A percentile compares a stretch with the other conserved stretches of the same genome.
These are phyloP conservation scores for Fragilariopsis cylindrus DNA, from an alignment of 108 stramenopile species.

Conservation along the genomic window DNA sequence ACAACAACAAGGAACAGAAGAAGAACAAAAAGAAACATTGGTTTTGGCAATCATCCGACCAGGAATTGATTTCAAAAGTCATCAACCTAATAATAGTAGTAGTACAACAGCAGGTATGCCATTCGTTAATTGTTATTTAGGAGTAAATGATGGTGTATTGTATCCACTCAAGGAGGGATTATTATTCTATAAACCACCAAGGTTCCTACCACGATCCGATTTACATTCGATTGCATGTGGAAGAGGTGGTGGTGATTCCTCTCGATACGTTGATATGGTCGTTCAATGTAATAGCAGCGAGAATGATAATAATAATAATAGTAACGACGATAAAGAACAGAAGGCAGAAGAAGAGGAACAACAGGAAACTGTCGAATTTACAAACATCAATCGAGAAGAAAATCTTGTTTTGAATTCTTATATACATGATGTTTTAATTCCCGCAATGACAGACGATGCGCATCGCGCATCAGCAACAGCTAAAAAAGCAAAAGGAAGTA, in stretches of 20 bases:
- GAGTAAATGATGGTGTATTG: conserved; percentile 75
- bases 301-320: conserved; percentile 12
- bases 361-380: conserved; percentile 57
- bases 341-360: conserved; percentile 45
- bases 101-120: conserved; percentile 77
- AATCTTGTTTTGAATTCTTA: conserved; percentile 61
- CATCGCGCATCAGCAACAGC: background rate
- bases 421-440: conserved; percentile 69
- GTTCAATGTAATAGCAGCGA: conserved; percentile 19
- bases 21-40: background rate
- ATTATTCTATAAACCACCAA: conserved; percentile 80
- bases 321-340: conserved; percentile 12
- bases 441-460: conserved; percentile 68
- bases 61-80: conserved; percentile 39
- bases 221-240: conserved; percentile 73
- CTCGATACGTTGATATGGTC: conserved; percentile 73
- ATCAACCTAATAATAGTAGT: conserved; percentile 32
- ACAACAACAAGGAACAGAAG: background rate
- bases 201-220: conserved; percentile 59
- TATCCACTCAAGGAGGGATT: conserved; percentile 77
- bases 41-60: background rate
- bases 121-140: conserved; percentile 73
- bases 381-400: conserved; percentile 80
- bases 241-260: conserved; percentile 48
- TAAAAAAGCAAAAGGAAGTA: conserved; percentile 15